A percentile compares a stretch with the other conserved stretches of the same genome.
Evolutionary conservation across 768 basidiomycete genomes (phyloP).

Genomic region (Lentinula detonsa): DNA sequence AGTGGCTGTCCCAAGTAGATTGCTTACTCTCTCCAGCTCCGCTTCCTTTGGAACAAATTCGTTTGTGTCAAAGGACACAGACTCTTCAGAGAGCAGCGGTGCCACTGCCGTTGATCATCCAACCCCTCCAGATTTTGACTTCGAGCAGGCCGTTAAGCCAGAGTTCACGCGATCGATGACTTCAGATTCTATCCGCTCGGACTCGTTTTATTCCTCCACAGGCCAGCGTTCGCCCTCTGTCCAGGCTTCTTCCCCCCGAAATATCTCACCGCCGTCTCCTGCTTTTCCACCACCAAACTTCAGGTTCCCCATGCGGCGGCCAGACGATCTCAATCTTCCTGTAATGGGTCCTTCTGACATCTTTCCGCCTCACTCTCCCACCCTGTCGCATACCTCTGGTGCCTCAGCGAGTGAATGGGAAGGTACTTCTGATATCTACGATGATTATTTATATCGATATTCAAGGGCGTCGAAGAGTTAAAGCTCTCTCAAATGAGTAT

Average conservation of each 20-base stretch:
- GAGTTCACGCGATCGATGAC: neutral
- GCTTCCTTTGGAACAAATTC: neutral
- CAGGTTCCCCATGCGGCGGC: conserved; percentile 6
- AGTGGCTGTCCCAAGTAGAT: no score
- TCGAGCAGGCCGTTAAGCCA: neutral
- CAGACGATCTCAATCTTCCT: conserved; percentile 19
- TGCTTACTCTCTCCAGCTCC: no score
- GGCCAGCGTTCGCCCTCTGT: conserved; percentile 11
- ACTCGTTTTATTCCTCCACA: neutral
- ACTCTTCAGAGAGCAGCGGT: neutral
- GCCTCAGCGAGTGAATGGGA: conserved; percentile 43
- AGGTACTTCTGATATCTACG: conserved; percentile 68
- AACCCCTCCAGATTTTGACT: neutral
- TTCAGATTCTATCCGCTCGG: neutral
- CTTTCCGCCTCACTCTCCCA: neutral
- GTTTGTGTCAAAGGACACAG: neutral
- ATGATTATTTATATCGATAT: conserved; percentile 48
- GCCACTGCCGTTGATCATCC: neutral
- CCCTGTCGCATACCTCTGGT: neutral
- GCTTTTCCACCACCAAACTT: conserved; percentile 1
- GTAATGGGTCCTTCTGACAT: neutral
- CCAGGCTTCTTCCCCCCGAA: conserved; percentile 12
- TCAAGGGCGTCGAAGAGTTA: conserved; percentile 28
- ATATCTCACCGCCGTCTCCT: neutral
- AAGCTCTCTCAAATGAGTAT: conserved; percentile 1